Percentiles rank a stretch among this genome's conserved stretches.
Evolutionary conservation across 2,329 filamentous ascomycete genomes (phyloP).

Genomic region (Trichoderma sp.): DNA sequence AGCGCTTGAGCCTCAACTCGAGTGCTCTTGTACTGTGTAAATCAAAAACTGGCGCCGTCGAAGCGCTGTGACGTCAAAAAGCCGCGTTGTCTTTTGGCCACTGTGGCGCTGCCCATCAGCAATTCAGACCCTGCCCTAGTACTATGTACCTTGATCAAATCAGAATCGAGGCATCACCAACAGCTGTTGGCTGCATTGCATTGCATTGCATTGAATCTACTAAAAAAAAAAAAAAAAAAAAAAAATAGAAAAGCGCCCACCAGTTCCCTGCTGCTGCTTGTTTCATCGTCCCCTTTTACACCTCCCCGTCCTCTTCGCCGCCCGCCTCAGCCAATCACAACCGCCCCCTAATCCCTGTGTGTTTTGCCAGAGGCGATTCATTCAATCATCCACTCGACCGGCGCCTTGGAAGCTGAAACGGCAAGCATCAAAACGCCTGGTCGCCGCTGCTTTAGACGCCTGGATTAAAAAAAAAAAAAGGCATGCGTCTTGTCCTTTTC

Average conservation of each 20-base stretch:
- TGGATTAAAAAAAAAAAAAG: neutral
- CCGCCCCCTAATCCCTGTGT: neutral
- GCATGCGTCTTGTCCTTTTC: neutral
- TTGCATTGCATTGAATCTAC: neutral
- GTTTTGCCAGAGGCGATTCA: constrained; percentile 9
- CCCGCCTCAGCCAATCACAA: constrained; percentile 11
- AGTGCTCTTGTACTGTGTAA: neutral
- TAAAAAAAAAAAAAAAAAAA: neutral
- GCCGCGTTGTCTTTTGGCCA: neutral
- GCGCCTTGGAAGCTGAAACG: constrained; percentile 12
- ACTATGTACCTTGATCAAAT: no score
- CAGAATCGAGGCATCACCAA: no score
- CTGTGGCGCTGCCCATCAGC: neutral
- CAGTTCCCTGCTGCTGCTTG: neutral
- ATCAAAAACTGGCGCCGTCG: neutral
- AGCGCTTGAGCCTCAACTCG: neutral
- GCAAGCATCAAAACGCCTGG: neutral
- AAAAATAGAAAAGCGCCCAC: neutral
- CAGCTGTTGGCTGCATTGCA: no score
- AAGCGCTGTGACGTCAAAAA: constrained; percentile 16
- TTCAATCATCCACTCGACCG: constrained; percentile 8
- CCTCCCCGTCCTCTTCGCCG: neutral
- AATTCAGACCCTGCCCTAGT: no score
- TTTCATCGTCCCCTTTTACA: constrained; percentile 9
- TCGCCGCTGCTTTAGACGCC: neutral